These are phyloP conservation scores for Escovopsis sp. DNA, from an alignment of 2,329 filamentous ascomycete species.

Conservation along the genomic window DNA sequence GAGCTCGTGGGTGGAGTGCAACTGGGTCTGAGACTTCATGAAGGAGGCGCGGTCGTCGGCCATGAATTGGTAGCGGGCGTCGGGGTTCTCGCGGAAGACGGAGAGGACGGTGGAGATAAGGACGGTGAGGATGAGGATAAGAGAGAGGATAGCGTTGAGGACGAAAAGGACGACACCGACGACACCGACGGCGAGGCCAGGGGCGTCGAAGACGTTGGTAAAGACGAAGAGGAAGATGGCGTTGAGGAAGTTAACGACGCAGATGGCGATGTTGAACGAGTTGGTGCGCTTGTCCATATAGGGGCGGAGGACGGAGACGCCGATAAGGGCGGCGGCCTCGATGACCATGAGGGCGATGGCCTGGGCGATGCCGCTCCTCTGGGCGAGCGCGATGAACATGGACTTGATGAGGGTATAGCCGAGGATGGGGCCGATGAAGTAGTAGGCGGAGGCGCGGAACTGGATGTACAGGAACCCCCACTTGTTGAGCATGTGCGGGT, in stretches of 20 bases:
- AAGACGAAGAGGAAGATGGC: slow-evolving; percentile 78
- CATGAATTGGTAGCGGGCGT: slow-evolving; percentile 89
- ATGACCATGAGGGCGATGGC: slow-evolving; percentile 73
- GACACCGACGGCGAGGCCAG: slow-evolving; percentile 66
- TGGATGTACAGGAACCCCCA: slow-evolving; percentile 97
- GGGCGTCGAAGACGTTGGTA: slow-evolving; percentile 69
- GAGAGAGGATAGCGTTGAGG: slow-evolving; percentile 66
- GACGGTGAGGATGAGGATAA: slow-evolving; percentile 69
- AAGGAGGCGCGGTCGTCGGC: slow-evolving; percentile 87
- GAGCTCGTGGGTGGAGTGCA: slow-evolving; percentile 63
- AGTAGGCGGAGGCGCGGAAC: slow-evolving; percentile 88
- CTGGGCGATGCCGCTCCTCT: slow-evolving; percentile 55
- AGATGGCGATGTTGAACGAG: slow-evolving; percentile 86
- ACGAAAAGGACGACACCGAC: slow-evolving; percentile 83
- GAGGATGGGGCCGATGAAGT: slow-evolving; percentile 73
- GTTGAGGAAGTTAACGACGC: slow-evolving; percentile 76
- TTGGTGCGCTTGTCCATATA: slow-evolving; percentile 99
- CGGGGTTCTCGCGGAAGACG: slow-evolving; percentile 81
- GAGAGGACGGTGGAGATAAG: slow-evolving; percentile 43
- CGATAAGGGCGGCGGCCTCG: slow-evolving; percentile 63
- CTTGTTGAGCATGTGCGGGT: slow-evolving; percentile 80
- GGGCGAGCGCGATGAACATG: slow-evolving; percentile 72
- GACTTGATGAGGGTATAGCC: slow-evolving; percentile 70
- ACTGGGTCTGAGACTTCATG: slow-evolving; percentile 82
- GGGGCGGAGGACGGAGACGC: slow-evolving; percentile 64